Evolutionary conservation across 2,329 filamentous ascomycete species (phyloP).

Genomic region (Talaromyces sp.): DNA sequence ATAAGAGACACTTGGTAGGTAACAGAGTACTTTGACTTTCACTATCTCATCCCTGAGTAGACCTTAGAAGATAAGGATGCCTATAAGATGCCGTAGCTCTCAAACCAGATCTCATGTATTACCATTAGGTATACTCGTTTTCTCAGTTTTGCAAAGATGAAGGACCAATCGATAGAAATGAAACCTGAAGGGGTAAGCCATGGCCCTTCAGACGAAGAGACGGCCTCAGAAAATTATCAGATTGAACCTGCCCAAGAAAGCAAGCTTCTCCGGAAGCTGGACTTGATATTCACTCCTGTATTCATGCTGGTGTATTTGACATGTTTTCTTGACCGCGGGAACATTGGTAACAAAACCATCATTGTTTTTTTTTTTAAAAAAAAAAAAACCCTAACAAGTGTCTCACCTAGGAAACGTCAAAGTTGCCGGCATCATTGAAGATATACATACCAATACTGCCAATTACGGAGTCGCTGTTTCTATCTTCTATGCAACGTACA

Average conservation of each 20-base stretch:
- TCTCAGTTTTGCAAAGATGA: background rate
- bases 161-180: background rate
- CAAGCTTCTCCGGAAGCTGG: slow-evolving; percentile 46
- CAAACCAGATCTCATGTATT: background rate
- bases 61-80: background rate
- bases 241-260: slow-evolving; percentile 44
- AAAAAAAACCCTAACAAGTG: background rate
- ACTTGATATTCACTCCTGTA: slow-evolving; percentile 46
- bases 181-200: background rate
- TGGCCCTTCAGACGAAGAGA: background rate
- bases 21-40: background rate
- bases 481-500: background rate
- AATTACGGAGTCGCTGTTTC: slow-evolving; percentile 41
- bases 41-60: no score
- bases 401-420: slow-evolving; percentile 41
- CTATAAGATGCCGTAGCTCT: background rate
- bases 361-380: background rate
- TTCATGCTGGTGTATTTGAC: slow-evolving; percentile 54
- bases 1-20: background rate
- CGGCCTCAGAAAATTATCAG: slow-evolving; percentile 7
- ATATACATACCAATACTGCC: slow-evolving; percentile 37
- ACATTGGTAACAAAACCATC: slow-evolving; percentile 42
- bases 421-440: slow-evolving; percentile 43
- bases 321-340: slow-evolving; percentile 52
- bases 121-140: background rate